These are phyloP conservation scores for Pyrenula aspistea DNA, from an alignment of 495 filamentous ascomycete species.

Conservation along the genomic window DNA sequence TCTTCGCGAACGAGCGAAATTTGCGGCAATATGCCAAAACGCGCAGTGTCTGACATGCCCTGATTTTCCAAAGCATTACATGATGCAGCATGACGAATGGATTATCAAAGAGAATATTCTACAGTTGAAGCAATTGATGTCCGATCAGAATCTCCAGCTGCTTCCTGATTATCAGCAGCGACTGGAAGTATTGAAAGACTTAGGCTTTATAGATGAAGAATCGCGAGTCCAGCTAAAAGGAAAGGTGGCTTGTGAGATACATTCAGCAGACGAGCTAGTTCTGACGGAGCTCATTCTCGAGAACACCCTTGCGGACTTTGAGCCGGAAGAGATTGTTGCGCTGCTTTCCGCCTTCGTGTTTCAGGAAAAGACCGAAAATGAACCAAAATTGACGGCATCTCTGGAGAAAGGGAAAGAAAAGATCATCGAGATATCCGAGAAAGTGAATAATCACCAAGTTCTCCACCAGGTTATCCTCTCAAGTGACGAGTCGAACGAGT, in stretches of 20 bases:
- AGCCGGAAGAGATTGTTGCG: conserved; percentile 92
- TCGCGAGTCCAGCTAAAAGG: conserved; percentile 86
- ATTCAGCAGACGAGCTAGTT: conserved; percentile 95
- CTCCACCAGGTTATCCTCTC: conserved; percentile 83
- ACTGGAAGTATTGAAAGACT: conserved; percentile 77
- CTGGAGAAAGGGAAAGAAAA: conserved; percentile 75
- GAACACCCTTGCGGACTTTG: conserved; percentile 89
- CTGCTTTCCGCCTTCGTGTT: conserved; percentile 95
- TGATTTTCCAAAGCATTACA: conserved; percentile 76
- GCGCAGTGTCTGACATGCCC: conserved; percentile 53
- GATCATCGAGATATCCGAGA: conserved; percentile 80
- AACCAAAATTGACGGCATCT: conserved; percentile 70
- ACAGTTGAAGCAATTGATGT: conserved; percentile 73
- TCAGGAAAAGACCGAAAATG: conserved; percentile 84
- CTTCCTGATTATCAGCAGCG: conserved; percentile 98
- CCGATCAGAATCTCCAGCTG: conserved; percentile 91
- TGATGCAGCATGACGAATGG: conserved; percentile 93
- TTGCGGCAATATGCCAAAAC: conserved; percentile 42
- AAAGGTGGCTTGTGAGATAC: conserved; percentile 94
- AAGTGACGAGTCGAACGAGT: conserved; percentile 82
- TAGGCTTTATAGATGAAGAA: conserved; percentile 77
- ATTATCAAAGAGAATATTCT: conserved; percentile 82
- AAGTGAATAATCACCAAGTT: conserved; percentile 78
- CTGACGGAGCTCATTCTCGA: conserved; percentile 92
- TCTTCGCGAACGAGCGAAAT: conserved; percentile 51